These are phyloP conservation scores for Dactylellina drechsleri DNA, from an alignment of 2,329 filamentous ascomycete genomes.

Conservation along the genomic window DNA sequence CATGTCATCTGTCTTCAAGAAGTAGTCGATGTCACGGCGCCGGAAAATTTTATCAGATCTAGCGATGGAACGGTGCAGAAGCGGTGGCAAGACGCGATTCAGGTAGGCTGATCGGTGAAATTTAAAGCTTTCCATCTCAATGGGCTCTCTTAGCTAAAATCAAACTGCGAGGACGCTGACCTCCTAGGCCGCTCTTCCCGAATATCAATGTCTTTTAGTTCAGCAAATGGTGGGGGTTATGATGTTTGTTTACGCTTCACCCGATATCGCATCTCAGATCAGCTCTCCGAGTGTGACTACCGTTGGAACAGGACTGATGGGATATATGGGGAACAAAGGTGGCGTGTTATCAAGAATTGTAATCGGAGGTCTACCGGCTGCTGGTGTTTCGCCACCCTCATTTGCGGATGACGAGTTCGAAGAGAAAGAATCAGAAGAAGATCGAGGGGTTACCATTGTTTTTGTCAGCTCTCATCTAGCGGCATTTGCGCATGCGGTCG, in stretches of 20 bases:
- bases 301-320: slow-evolving; percentile 88
- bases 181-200: slow-evolving; percentile 74
- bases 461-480: slow-evolving; percentile 93
- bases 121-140: neutral
- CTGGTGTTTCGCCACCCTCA: slow-evolving; percentile 45
- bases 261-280: slow-evolving; percentile 77
- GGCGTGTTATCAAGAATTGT: slow-evolving; percentile 83
- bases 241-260: slow-evolving; percentile 84
- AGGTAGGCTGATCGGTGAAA: slow-evolving; percentile 49
- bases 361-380: slow-evolving; percentile 67
- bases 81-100: slow-evolving; percentile 81
- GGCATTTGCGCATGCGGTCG: slow-evolving; percentile 83
- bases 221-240: slow-evolving; percentile 89
- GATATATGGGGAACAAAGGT: slow-evolving; percentile 96
- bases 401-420: slow-evolving; percentile 19
- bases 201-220: slow-evolving; percentile 79
- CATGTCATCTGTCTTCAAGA: slow-evolving; percentile 94
- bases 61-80: slow-evolving; percentile 76
- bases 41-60: slow-evolving; percentile 81
- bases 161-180: slow-evolving; percentile 31
- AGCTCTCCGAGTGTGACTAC: slow-evolving; percentile 82
- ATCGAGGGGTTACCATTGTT: slow-evolving; percentile 71
- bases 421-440: slow-evolving; percentile 69
- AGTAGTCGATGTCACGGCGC: slow-evolving; percentile 83
- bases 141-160: slow-evolving; percentile 28